A percentile compares a stretch with the other conserved stretches of the same genome.
These are phyloP conservation scores for Amanita fuliginea DNA, from an alignment of 768 basidiomycete genomes.

Conservation along the genomic window DNA sequence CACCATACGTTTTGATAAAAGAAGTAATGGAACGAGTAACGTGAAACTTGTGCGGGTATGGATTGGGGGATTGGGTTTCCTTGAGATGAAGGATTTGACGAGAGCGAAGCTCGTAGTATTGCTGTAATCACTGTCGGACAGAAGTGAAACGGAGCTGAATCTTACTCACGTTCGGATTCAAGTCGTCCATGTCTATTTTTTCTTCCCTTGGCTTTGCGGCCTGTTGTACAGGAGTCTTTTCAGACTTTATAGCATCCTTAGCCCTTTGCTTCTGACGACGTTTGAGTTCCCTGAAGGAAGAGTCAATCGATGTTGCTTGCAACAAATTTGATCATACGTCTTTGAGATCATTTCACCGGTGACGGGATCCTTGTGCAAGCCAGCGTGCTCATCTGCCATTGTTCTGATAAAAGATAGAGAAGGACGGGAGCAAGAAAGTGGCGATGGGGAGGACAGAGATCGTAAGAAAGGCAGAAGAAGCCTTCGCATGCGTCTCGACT, in stretches of 20 bases:
- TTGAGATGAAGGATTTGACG: constrained; percentile 81
- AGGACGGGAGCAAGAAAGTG: neutral
- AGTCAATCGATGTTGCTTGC: constrained; percentile 16
- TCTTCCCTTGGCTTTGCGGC: constrained; percentile 26
- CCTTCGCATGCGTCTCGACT: neutral
- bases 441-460: neutral
- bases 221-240: constrained; percentile 32
- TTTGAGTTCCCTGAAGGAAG: constrained; percentile 73
- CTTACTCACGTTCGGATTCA: constrained; percentile 78
- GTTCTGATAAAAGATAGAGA: constrained; percentile 9
- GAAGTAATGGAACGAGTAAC: constrained; percentile 65
- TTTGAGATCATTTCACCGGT: constrained; percentile 98
- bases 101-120: constrained; percentile 94
- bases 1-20: constrained; percentile 67
- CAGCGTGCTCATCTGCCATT: constrained; percentile 32
- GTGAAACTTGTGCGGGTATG: constrained; percentile 99
- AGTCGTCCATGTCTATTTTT: constrained; percentile 65
- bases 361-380: constrained; percentile 64
- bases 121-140: constrained; percentile 33
- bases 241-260: constrained; percentile 71
- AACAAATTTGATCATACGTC: constrained; percentile 44
- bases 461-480: neutral
- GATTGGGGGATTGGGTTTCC: constrained; percentile 77
- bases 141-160: neutral
- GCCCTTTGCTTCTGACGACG: constrained; percentile 80